Conservation (phyloP, 1,284 basidiomycete species). For the Vanrija humicola region DNA sequence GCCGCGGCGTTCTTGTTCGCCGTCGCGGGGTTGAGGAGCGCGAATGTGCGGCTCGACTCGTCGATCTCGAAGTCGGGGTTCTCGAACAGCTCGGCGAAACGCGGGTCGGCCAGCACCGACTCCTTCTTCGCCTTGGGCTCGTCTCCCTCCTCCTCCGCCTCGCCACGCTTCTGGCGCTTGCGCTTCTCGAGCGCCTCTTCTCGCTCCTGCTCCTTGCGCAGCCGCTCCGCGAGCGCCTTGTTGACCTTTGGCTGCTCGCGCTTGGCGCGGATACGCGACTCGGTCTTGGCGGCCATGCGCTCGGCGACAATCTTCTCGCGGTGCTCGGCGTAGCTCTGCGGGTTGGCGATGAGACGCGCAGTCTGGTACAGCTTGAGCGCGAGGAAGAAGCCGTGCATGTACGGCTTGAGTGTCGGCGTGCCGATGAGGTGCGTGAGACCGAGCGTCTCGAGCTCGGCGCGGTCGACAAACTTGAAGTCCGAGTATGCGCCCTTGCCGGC, state of each 20-base stretch:
- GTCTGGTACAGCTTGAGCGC: constrained; percentile 93
- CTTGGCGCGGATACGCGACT: constrained; percentile 81
- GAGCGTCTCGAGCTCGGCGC: constrained; percentile 75
- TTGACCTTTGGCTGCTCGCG: constrained; percentile 76
- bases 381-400: constrained; percentile 99
- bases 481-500: constrained; percentile 63
- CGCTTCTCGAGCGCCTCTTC: constrained; percentile 61
- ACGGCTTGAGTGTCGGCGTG: constrained; percentile 90
- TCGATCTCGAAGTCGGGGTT: constrained; percentile 94
- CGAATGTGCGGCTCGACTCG: constrained; percentile 78
- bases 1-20: constrained; percentile 49
- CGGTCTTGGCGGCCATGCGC: constrained; percentile 88
- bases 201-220: constrained; percentile 69
- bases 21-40: constrained; percentile 82
- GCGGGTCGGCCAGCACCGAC: constrained; percentile 74
- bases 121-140: constrained; percentile 47
- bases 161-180: constrained; percentile 54
- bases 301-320: constrained; percentile 80
- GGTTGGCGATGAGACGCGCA: constrained; percentile 91
- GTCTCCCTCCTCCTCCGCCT: constrained; percentile 41
- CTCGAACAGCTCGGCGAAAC: constrained; percentile 88
- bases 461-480: constrained; percentile 96
- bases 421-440: constrained; percentile 93
- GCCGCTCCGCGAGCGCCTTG: constrained; percentile 82
- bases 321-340: constrained; percentile 91